Base-by-base conservation (phyloP, 2,329 filamentous ascomycete genomes). In the Juglanconis oblonga region DNA sequence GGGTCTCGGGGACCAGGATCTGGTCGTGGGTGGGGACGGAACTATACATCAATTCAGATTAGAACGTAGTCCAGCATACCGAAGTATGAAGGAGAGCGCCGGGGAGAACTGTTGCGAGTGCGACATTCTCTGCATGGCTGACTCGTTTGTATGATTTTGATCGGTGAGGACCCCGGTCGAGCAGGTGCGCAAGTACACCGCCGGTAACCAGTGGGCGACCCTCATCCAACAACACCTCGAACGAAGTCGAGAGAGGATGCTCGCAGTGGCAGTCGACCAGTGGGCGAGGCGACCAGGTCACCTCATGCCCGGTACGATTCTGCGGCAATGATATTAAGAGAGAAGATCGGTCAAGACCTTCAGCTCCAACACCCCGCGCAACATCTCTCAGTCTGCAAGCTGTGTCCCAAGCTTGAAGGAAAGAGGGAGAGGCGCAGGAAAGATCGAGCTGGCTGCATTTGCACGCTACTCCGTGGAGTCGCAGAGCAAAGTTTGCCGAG, bases 1-100 rank as follows among this genome's bases (percentile, higher is more conserved):
- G 91, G 73, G 95, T 99, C 91, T 99, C 95, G 72, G 95, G 95
- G 77, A 98, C 92, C 79, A 98, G 86, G 79, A 99, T 88, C 80
- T 98, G 90, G 80, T 97, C 91, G 81, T 93, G 82, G 79, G 92
- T 96, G 71, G 95, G 92, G 76, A 97, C 91, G 81, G 87, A 88
- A 82, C 92, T 97, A 76, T 74, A 76, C 47, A 36, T 31, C 68
- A 71, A 64, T 78, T 87, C 78, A 91, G 88, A 90, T 91, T 87
- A 91, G 89, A 91, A 87, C 86, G 84, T 85, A 82, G 82, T 86
- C 85, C 87, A 82, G 77, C 81, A 85, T 81, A 84, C 81, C 78
- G 71, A 70, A 75, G 81, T 81, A 84, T 85, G 82, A 76, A 81
- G 79, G 80, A 83, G 83, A 87, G 86, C 89, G 90, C 90, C 89